phyloP scores from a whole-genome alignment of 257 asterid species.

The Nyctanthes arbortristis region DNA sequence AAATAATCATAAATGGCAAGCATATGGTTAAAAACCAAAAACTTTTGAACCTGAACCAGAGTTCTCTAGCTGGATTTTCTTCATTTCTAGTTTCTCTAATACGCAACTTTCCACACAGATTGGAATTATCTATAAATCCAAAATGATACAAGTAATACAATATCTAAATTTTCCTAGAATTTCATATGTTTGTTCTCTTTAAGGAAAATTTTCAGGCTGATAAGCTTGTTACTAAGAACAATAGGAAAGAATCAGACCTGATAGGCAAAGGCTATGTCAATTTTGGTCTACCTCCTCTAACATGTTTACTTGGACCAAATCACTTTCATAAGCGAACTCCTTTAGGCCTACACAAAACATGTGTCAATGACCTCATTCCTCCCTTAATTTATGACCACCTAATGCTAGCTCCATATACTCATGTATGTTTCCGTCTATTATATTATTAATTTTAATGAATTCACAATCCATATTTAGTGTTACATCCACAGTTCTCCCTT shows the following conservation, averaged over 20 bases:
- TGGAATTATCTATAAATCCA: background rate
- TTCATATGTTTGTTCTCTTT: background rate
- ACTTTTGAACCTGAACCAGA: background rate
- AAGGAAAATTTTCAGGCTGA: background rate
- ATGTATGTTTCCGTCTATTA: background rate
- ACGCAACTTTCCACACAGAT: background rate
- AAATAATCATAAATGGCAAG: too few species aligned
- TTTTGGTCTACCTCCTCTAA: background rate
- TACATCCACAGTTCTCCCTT: background rate
- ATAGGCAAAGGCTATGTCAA: background rate
- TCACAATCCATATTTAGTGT: too few species aligned
- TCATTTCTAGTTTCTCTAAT: background rate
- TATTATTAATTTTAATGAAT: too few species aligned
- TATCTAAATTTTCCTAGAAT: background rate
- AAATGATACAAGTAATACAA: background rate
- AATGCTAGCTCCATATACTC: background rate
- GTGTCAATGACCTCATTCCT: background rate
- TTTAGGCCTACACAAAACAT: background rate
- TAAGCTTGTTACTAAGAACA: background rate
- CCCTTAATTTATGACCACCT: background rate
- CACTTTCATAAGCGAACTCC: background rate
- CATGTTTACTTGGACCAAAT: background rate
- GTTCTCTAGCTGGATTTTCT: background rate
- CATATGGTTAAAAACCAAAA: background rate
- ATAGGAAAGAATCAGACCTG: background rate